Evolutionary conservation across 352 stramenopile species (phyloP).

Genomic region (Globisporangium middletonii): DNA sequence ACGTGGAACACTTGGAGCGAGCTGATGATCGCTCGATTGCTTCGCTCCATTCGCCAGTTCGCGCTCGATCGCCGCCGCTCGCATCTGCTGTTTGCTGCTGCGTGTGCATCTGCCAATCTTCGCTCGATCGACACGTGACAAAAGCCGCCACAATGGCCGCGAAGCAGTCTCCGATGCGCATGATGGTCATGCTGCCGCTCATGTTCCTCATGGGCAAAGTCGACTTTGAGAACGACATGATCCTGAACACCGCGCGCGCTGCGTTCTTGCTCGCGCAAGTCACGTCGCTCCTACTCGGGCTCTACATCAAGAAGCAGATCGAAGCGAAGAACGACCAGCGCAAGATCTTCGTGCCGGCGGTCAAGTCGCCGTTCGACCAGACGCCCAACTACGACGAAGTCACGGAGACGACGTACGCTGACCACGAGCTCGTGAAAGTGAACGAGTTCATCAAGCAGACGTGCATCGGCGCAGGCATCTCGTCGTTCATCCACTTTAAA

Average conservation of each 20-base stretch:
- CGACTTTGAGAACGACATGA: constrained; percentile 72
- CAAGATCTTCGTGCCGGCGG: constrained; percentile 69
- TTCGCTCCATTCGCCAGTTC: neutral
- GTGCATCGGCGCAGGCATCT: constrained; percentile 70
- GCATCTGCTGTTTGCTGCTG: no score
- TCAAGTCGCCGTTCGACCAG: constrained; percentile 76
- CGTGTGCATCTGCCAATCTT: no score
- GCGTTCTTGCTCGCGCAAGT: constrained; percentile 62
- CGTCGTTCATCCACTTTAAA: constrained; percentile 76
- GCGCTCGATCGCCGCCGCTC: no score
- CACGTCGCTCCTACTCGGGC: constrained; percentile 46
- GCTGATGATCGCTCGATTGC: neutral
- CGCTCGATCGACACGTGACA: neutral
- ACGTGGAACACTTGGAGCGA: neutral
- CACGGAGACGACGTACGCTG: constrained; percentile 75
- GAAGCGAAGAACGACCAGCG: constrained; percentile 68
- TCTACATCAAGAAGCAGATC: constrained; percentile 75
- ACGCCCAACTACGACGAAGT: constrained; percentile 72
- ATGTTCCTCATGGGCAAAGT: constrained; percentile 86
- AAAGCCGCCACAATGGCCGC: constrained; percentile 20
- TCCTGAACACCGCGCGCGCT: constrained; percentile 53
- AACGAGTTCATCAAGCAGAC: constrained; percentile 84
- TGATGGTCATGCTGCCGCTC: constrained; percentile 81
- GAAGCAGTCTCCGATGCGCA: constrained; percentile 73
- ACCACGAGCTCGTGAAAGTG: constrained; percentile 60